Evolutionary conservation across 192 early-diverging fungal genomes (phyloP).

Genomic region (Coemansia sp.): DNA sequence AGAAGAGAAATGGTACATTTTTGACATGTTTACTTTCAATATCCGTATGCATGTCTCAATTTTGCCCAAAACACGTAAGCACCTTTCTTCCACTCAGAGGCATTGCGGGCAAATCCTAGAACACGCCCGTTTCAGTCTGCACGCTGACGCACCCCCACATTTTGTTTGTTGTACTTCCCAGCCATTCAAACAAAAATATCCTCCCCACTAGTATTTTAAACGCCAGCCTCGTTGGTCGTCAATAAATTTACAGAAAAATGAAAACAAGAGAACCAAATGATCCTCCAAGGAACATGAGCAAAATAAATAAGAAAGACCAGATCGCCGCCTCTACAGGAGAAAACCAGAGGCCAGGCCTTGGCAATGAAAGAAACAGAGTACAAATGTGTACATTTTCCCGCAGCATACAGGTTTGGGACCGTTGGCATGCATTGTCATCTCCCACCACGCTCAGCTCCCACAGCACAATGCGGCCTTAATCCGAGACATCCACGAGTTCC

Average conservation of each 20-base stretch:
- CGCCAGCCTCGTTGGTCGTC: not conserved
- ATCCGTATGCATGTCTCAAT: not conserved
- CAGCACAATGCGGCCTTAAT: slow-evolving; percentile 31
- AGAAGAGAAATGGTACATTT: too few relatives aligned
- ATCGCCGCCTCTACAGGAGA: not conserved
- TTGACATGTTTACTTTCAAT: not conserved
- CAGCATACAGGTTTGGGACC: not conserved
- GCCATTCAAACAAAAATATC: not conserved
- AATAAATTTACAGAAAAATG: slow-evolving; percentile 4
- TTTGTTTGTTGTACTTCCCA: not conserved
- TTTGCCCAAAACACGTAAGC: not conserved
- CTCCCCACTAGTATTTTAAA: too few relatives aligned
- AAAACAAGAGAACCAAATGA: slow-evolving; percentile 3
- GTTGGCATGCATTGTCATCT: not conserved
- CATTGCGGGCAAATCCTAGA: not conserved
- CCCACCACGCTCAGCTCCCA: slow-evolving; percentile 10
- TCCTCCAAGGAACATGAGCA: not conserved
- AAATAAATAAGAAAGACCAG: slow-evolving; percentile 10
- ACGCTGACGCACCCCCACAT: not conserved
- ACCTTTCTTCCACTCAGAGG: too few relatives aligned
- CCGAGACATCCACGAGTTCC: slow-evolving; percentile 23
- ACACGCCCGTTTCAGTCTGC: not conserved
- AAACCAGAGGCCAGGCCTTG: not conserved
- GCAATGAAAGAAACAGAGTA: too few relatives aligned
- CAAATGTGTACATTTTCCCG: too few relatives aligned